A percentile compares a stretch with the other conserved stretches of the same genome.
phyloP scores from a whole-genome alignment of 306 rosid genomes.

The Macrotyloma uniflorum region DNA sequence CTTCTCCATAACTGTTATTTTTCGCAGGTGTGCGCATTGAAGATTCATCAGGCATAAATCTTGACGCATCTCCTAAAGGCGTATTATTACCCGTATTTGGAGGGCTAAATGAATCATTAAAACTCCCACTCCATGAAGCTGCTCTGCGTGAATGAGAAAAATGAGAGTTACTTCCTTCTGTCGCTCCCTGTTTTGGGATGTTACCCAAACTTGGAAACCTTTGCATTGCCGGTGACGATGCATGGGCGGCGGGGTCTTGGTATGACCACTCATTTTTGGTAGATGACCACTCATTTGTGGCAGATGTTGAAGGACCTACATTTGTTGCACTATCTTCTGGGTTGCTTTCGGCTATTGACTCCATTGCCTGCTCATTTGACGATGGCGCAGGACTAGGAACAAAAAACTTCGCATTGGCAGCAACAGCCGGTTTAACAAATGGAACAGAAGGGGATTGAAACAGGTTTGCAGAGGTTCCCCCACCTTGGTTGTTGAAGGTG shows the following conservation, averaged over 20 bases:
- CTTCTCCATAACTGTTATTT: conserved; percentile 65
- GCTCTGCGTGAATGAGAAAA: conserved; percentile 65
- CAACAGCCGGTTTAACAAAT: conserved; percentile 62
- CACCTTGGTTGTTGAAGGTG: conserved; percentile 90
- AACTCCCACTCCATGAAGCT: conserved; percentile 85
- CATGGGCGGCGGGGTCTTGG: conserved; percentile 42
- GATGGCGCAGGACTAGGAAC: conserved; percentile 64
- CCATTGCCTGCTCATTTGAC: conserved; percentile 60
- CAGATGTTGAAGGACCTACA: conserved; percentile 56
- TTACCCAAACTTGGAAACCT: conserved; percentile 73
- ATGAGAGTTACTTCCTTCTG: conserved; percentile 31
- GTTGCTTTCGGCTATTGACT: conserved; percentile 60
- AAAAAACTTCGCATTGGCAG: conserved; percentile 78
- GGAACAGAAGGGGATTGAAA: conserved; percentile 77
- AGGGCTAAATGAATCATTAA: conserved; percentile 56
- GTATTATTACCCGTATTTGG: conserved; percentile 41
- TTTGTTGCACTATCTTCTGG: conserved; percentile 55
- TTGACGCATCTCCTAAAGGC: conserved; percentile 58
- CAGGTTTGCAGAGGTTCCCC: conserved; percentile 66
- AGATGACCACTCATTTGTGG: conserved; percentile 54
- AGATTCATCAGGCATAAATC: conserved; percentile 49
- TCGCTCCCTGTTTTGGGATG: conserved; percentile 49
- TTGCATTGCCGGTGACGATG: conserved; percentile 44
- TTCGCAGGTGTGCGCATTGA: conserved; percentile 40
- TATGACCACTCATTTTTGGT: conserved; percentile 49